Conservation (phyloP, 148 eudicot species). For the Vaccinium macrocarpon region DNA sequence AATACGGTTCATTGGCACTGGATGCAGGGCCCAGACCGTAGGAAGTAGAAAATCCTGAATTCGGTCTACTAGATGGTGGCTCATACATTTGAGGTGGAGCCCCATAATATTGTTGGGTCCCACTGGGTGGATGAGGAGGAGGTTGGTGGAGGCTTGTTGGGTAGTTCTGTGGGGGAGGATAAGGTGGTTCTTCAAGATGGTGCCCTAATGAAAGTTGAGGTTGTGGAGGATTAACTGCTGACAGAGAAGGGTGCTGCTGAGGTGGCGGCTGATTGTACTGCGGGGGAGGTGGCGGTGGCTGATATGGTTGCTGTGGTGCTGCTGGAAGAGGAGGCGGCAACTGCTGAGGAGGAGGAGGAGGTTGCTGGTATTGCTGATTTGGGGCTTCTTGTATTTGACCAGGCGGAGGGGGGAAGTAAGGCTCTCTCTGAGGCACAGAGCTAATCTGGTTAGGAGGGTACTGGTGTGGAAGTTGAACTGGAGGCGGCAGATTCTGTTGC, state of each 20-base stretch:
- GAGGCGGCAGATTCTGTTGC: slow-evolving; percentile 37
- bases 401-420: slow-evolving; percentile 50
- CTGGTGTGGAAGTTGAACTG: slow-evolving; percentile 44
- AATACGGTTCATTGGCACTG: slow-evolving; percentile 51
- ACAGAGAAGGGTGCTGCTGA: slow-evolving; percentile 47
- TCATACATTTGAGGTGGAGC: slow-evolving; percentile 56
- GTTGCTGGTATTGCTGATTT: slow-evolving; percentile 60
- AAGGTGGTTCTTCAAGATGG: slow-evolving; percentile 56
- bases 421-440: slow-evolving; percentile 48
- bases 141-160: slow-evolving; percentile 44
- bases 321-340: slow-evolving; percentile 40
- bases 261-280: slow-evolving; percentile 28
- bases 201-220: slow-evolving; percentile 42
- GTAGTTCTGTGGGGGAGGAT: slow-evolving; percentile 45
- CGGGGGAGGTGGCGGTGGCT: slow-evolving; percentile 28
- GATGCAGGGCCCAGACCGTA: slow-evolving; percentile 52
- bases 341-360: slow-evolving; percentile 45
- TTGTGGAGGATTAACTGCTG: slow-evolving; percentile 35
- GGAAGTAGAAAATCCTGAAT: slow-evolving; percentile 48
- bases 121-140: slow-evolving; percentile 43
- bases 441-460: slow-evolving; percentile 43
- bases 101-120: slow-evolving; percentile 56
- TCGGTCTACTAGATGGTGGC: slow-evolving; percentile 51
- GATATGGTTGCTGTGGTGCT: slow-evolving; percentile 48
- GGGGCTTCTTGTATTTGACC: slow-evolving; percentile 46